Conservation (phyloP, 768 basidiomycete genomes). For the Phaeolepiota aurea region DNA sequence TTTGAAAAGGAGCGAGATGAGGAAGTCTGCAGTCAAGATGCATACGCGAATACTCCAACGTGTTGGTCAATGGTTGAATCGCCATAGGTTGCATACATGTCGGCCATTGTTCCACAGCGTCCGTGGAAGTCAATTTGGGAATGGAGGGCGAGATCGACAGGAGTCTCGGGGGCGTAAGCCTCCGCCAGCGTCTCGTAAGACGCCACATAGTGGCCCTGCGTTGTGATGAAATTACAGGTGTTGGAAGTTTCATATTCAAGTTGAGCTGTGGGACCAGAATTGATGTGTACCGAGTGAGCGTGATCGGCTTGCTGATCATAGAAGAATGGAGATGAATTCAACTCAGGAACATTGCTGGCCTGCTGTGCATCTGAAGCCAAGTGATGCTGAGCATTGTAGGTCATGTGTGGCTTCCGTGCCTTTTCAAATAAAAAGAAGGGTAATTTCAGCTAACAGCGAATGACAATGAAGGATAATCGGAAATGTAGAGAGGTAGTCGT, state of each 20-base stretch:
- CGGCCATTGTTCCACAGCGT: neutral
- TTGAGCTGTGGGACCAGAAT: neutral
- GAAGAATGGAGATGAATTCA: too few relatives aligned
- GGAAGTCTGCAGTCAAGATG: too few relatives aligned
- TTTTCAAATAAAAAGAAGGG: too few relatives aligned
- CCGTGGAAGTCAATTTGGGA: neutral
- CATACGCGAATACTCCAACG: neutral
- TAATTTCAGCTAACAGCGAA: too few relatives aligned
- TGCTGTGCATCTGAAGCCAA: too few relatives aligned
- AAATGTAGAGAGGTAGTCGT: neutral
- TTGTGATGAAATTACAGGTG: neutral
- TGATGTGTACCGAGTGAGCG: neutral
- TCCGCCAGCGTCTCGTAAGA: neutral
- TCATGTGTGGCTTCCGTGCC: too few relatives aligned
- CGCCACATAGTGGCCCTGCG: neutral
- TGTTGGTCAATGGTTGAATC: neutral
- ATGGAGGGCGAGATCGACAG: neutral
- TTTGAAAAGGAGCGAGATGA: too few relatives aligned
- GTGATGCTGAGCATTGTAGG: too few relatives aligned
- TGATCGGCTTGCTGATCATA: neutral
- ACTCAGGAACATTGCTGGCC: too few relatives aligned
- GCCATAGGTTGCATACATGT: neutral
- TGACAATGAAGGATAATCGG: too few relatives aligned
- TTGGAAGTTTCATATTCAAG: neutral
- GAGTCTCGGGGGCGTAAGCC: neutral